Conservation (phyloP, 2,329 filamentous ascomycete genomes). For the Fusarium luffae region DNA sequence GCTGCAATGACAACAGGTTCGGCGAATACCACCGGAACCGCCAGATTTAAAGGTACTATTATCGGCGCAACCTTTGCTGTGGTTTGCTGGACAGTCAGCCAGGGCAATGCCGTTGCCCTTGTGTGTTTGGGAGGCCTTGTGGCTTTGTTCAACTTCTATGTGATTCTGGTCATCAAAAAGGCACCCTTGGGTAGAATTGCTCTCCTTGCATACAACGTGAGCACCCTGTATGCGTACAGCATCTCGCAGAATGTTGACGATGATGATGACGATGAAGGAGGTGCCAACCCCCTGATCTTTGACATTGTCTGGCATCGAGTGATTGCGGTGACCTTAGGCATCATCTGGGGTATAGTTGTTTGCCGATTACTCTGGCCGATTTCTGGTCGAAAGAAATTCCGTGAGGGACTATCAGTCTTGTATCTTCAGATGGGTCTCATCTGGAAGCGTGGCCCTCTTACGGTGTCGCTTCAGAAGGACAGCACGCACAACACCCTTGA, state of each 20-base stretch:
- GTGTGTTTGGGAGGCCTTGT: constrained; percentile 84
- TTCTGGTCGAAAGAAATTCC: constrained; percentile 86
- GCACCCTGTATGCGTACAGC: constrained; percentile 92
- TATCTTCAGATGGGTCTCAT: constrained; percentile 96
- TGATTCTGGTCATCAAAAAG: constrained; percentile 85
- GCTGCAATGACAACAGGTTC: constrained; percentile 98
- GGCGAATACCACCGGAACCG: constrained; percentile 89
- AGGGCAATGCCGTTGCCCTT: constrained; percentile 79
- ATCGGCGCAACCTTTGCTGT: constrained; percentile 82
- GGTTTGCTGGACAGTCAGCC: constrained; percentile 79
- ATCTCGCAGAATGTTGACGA: constrained; percentile 82
- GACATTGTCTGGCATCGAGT: constrained; percentile 91
- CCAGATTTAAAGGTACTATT: constrained; percentile 87
- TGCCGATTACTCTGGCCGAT: constrained; percentile 95
- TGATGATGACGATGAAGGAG: constrained; percentile 89
- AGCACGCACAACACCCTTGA: constrained; percentile 64
- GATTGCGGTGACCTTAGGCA: constrained; percentile 85
- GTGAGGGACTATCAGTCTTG: constrained; percentile 87
- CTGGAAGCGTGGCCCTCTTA: constrained; percentile 93
- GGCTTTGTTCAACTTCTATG: constrained; percentile 85
- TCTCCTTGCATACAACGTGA: constrained; percentile 94
- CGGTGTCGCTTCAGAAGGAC: constrained; percentile 72
- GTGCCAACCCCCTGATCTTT: constrained; percentile 82
- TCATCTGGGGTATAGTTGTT: constrained; percentile 90
- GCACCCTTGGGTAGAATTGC: constrained; percentile 94